These are phyloP conservation scores for Articulospora tetracladia DNA, from an alignment of 495 filamentous ascomycete species.

Conservation along the genomic window DNA sequence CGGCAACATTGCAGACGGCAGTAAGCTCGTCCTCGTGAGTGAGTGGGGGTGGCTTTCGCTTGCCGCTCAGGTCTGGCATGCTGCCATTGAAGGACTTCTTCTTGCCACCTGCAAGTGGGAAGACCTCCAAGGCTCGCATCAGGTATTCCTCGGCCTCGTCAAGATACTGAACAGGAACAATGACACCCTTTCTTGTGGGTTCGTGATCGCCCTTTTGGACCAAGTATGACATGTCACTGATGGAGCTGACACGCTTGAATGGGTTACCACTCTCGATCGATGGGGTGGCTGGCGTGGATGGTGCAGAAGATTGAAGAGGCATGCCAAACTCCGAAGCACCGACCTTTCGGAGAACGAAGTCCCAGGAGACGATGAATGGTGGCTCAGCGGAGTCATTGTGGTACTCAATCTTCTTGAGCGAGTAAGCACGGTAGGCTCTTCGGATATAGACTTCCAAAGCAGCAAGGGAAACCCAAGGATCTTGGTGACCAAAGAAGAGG, in stretches of 20 bases:
- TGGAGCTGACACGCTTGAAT: constrained; percentile 83
- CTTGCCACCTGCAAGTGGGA: constrained; percentile 55
- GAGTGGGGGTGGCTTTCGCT: constrained; percentile 51
- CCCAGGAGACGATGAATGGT: constrained; percentile 86
- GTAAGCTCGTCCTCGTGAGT: constrained; percentile 73
- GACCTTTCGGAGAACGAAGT: constrained; percentile 89
- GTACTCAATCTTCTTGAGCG: constrained; percentile 83
- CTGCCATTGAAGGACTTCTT: constrained; percentile 46
- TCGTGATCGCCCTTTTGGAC: constrained; percentile 63
- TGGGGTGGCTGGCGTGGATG: constrained; percentile 85
- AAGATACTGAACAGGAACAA: constrained; percentile 86
- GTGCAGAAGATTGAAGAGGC: constrained; percentile 65
- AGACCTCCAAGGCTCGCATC: constrained; percentile 72
- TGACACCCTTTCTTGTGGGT: constrained; percentile 86
- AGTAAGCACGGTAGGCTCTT: constrained; percentile 93
- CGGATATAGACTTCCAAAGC: constrained; percentile 95
- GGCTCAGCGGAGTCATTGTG: constrained; percentile 68
- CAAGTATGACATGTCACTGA: constrained; percentile 93
- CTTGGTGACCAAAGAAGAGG: constrained; percentile 87
- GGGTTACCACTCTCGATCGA: constrained; percentile 50
- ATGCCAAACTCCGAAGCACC: constrained; percentile 85
- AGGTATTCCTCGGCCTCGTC: constrained; percentile 91
- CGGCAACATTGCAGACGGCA: constrained; percentile 85
- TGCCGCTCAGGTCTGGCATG: constrained; percentile 69
- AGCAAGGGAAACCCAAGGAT: constrained; percentile 92